Conservation (phyloP, 257 asterid genomes). For the Solanum pinnatisectum region DNA sequence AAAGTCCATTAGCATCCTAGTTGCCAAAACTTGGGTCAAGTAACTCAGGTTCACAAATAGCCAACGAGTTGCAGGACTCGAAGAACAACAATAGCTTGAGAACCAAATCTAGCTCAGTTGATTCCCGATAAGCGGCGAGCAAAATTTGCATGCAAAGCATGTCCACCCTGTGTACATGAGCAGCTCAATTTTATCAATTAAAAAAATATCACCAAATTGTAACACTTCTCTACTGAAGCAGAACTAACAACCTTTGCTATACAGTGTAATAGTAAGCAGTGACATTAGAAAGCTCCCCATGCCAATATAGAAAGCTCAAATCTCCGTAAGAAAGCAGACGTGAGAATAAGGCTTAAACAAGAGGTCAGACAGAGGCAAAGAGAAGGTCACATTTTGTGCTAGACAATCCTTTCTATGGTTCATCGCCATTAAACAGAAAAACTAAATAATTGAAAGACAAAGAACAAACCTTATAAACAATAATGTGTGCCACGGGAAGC, state of each 20-base stretch:
- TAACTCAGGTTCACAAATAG: neutral
- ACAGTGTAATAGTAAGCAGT: neutral
- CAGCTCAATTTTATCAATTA: neutral
- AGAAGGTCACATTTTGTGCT: neutral
- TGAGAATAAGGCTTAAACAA: neutral
- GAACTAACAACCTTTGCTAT: neutral
- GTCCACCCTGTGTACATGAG: constrained; percentile 52
- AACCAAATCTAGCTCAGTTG: neutral
- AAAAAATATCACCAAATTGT: neutral
- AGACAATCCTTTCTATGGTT: neutral
- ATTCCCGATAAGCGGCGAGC: constrained; percentile 36
- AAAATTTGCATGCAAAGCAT: constrained; percentile 66
- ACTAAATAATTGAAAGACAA: neutral
- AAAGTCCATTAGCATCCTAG: neutral
- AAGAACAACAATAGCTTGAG: neutral
- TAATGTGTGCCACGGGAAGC: constrained; percentile 62
- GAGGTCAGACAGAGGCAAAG: neutral
- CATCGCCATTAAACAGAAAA: neutral
- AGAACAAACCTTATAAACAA: constrained; percentile 67
- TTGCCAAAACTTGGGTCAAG: neutral
- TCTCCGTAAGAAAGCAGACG: neutral
- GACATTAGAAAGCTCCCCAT: neutral
- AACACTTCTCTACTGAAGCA: neutral
- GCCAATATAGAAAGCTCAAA: neutral
- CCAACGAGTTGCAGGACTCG: neutral